These are phyloP conservation scores for Isatis lusitanica DNA, from an alignment of 441 rosid species.

Conservation along the genomic window DNA sequence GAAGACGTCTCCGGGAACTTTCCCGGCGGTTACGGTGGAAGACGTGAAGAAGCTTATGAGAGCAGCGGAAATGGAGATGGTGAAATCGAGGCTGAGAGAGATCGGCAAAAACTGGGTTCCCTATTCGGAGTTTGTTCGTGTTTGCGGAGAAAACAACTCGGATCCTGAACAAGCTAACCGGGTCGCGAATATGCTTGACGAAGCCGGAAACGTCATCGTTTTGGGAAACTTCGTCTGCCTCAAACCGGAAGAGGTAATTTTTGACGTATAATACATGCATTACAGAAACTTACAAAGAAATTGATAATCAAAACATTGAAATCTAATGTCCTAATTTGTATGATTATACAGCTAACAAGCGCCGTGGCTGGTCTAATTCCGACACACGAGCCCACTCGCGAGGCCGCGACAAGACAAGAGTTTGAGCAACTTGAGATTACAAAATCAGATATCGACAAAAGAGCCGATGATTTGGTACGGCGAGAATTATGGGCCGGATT, in stretches of 20 bases:
- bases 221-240: conserved; percentile 68
- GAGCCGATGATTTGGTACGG: conserved; percentile 57
- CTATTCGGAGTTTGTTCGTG: conserved; percentile 60
- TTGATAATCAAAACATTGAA: not conserved
- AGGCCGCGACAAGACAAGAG: conserved; percentile 57
- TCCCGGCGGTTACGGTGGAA: conserved; percentile 48
- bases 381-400: conserved; percentile 35
- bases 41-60: conserved; percentile 75
- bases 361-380: conserved; percentile 71
- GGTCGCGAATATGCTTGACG: conserved; percentile 65
- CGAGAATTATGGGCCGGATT: conserved; percentile 82
- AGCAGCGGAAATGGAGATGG: conserved; percentile 72
- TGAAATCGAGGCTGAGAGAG: conserved; percentile 66
- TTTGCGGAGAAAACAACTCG: conserved; percentile 58
- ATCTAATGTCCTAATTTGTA: not conserved
- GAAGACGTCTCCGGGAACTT: conserved; percentile 25
- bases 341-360: conserved; percentile 59
- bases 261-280: not conserved
- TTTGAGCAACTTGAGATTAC: conserved; percentile 55
- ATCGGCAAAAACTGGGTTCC: conserved; percentile 55
- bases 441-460: conserved; percentile 58
- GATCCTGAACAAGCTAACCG: conserved; percentile 60
- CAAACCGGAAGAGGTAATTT: conserved; percentile 70
- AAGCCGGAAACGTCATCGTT: conserved; percentile 76
- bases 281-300: not conserved